A percentile compares a stretch with the other conserved stretches of the same genome.
phyloP scores from a whole-genome alignment of 2,329 filamentous ascomycete species.

The Cryphonectria carpinicola region DNA sequence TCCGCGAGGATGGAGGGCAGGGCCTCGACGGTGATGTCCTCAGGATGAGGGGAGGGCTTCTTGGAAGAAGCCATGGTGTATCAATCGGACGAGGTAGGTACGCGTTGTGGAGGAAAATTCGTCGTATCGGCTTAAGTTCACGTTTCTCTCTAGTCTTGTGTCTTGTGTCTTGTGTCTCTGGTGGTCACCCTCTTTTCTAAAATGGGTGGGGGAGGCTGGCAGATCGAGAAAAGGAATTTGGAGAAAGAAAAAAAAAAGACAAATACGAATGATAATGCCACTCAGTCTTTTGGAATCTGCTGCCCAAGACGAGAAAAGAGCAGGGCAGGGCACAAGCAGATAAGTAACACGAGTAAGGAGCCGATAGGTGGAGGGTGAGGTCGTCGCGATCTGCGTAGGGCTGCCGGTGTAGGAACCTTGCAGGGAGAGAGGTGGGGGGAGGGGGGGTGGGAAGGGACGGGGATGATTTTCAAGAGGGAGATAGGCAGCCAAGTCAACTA shows the following conservation, averaged over 20 bases:
- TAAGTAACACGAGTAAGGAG: constrained; percentile 2
- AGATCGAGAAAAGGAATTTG: neutral
- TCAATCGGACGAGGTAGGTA: neutral
- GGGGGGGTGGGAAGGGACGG: neutral
- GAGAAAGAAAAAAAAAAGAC: neutral
- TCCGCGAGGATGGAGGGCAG: constrained; percentile 69
- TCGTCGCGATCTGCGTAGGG: neutral
- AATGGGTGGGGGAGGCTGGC: neutral
- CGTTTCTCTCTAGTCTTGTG: neutral
- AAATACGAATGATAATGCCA: neutral
- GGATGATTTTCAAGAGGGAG: neutral
- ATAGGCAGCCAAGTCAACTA: constrained; percentile 2
- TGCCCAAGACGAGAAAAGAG: neutral
- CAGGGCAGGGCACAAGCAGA: neutral
- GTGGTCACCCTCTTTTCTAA: neutral
- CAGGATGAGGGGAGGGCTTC: constrained; percentile 29
- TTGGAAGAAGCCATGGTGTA: constrained; percentile 34
- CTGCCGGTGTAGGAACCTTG: neutral
- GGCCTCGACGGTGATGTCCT: constrained; percentile 60
- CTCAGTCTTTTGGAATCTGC: neutral
- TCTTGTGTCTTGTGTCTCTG: neutral
- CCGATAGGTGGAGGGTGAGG: neutral
- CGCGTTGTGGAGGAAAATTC: neutral
- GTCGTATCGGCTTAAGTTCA: neutral
- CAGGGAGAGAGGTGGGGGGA: neutral